phyloP scores from a whole-genome alignment of 2,329 filamentous ascomycete genomes.

The Diatrype stigma region DNA sequence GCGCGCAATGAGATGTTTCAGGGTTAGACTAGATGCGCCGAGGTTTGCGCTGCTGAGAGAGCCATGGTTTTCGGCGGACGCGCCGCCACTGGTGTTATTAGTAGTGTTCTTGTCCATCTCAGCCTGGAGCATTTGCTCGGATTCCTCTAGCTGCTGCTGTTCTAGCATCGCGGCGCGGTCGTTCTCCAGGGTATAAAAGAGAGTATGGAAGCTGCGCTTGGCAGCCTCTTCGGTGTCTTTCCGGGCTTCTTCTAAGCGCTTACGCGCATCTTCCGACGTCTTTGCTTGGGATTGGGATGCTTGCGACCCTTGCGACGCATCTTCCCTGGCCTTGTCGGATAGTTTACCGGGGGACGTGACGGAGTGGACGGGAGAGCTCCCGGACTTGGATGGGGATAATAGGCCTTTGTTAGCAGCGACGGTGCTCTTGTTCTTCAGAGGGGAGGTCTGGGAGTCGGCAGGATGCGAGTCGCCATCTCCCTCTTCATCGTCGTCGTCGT shows the following conservation, averaged over 20 bases:
- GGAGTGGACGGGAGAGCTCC: constrained; percentile 61
- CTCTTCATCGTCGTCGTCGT: constrained; percentile 64
- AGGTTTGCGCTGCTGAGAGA: constrained; percentile 91
- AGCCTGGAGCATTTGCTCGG: constrained; percentile 91
- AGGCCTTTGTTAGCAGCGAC: constrained; percentile 54
- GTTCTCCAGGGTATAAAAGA: constrained; percentile 94
- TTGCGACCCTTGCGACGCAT: constrained; percentile 37
- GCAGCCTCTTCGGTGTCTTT: constrained; percentile 86
- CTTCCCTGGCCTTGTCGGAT: constrained; percentile 48
- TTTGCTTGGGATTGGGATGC: constrained; percentile 47
- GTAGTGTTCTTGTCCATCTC: constrained; percentile 74
- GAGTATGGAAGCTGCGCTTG: constrained; percentile 83
- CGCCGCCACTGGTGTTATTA: constrained; percentile 44
- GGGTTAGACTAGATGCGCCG: constrained; percentile 88
- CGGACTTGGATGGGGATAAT: constrained; percentile 66
- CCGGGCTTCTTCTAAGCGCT: constrained; percentile 87
- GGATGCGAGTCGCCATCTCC: constrained; percentile 42
- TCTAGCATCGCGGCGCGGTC: constrained; percentile 96
- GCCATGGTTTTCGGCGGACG: constrained; percentile 67
- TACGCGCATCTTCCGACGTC: constrained; percentile 81
- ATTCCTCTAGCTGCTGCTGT: constrained; percentile 93
- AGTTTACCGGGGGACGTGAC: constrained; percentile 58
- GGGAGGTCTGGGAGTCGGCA: constrained; percentile 46
- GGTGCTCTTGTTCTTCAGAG: constrained; percentile 46
- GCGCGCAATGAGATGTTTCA: constrained; percentile 94